Evolutionary conservation across 495 filamentous ascomycete species (phyloP).

Genomic region (Penicillium diatomitis): DNA sequence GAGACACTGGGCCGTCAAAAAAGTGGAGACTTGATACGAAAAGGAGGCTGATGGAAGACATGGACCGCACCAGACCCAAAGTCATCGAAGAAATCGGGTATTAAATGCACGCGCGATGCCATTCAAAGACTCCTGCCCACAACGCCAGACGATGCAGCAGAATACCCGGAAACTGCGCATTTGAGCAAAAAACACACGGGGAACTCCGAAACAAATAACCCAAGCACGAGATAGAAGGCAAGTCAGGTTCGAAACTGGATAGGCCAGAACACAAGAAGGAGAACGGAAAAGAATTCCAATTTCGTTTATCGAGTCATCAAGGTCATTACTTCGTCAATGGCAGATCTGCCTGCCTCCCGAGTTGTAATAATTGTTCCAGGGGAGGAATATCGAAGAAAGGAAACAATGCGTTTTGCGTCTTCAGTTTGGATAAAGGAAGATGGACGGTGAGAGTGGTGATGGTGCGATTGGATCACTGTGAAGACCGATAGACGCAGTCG

Average conservation of each 20-base stretch:
- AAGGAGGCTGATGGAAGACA: slow-evolving; percentile 1
- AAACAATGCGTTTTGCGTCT: too few relatives aligned
- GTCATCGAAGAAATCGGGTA: slow-evolving; percentile 30
- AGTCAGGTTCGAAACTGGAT: background rate
- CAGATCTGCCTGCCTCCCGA: too few relatives aligned
- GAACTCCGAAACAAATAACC: slow-evolving; percentile 12
- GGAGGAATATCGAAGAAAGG: background rate
- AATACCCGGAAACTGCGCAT: slow-evolving; percentile 8
- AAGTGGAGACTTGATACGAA: slow-evolving; percentile 1
- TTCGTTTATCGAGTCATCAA: slow-evolving; percentile 35
- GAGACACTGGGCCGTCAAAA: background rate
- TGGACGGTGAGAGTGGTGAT: too few relatives aligned
- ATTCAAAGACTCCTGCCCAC: slow-evolving; percentile 18
- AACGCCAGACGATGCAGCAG: slow-evolving; percentile 32
- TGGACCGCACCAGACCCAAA: slow-evolving; percentile 4
- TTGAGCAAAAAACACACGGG: slow-evolving; percentile 9
- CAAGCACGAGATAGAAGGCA: slow-evolving; percentile 1
- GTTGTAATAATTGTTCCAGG: background rate
- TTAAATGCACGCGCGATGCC: slow-evolving; percentile 27
- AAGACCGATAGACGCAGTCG: too few relatives aligned
- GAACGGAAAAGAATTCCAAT: slow-evolving; percentile 7
- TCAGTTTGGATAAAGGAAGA: too few relatives aligned
- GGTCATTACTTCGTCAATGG: slow-evolving; percentile 34
- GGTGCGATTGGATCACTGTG: too few relatives aligned
- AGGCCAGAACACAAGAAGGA: slow-evolving; percentile 1